Evolutionary conservation across 208 protist species (phyloP).

Genomic region (Crithidia fasciculata): DNA sequence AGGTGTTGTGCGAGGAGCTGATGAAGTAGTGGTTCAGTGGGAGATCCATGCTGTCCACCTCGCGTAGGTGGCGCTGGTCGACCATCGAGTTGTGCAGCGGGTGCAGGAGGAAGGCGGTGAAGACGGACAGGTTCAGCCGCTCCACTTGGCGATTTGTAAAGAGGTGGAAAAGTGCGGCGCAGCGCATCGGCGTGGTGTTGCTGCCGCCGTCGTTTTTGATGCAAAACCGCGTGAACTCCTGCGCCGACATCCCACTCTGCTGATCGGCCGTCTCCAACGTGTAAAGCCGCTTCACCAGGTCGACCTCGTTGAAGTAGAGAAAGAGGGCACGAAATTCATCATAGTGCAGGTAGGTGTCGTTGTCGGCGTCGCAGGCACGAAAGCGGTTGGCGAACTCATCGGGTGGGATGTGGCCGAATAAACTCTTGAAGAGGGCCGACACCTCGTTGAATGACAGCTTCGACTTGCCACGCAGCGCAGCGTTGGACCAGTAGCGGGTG

Average conservation of each 20-base stretch:
- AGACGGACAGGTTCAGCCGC: constrained; percentile 40
- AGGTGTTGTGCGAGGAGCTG: constrained; percentile 96
- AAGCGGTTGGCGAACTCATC: constrained; percentile 32
- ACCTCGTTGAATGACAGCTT: constrained; percentile 38
- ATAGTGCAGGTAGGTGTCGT: constrained; percentile 37
- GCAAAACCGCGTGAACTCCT: constrained; percentile 36
- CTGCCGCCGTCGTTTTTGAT: constrained; percentile 16
- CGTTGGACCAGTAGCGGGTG: constrained; percentile 26
- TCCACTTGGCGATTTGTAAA: constrained; percentile 33
- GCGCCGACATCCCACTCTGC: constrained; percentile 21
- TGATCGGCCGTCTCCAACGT: background rate
- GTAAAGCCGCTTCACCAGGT: constrained; percentile 17
- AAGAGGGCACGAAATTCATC: constrained; percentile 57
- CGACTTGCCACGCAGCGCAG: constrained; percentile 19
- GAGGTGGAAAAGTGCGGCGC: constrained; percentile 37
- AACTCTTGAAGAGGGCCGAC: constrained; percentile 23
- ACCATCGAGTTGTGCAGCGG: constrained; percentile 27
- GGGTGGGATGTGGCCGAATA: constrained; percentile 36
- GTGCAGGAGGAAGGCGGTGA: constrained; percentile 39
- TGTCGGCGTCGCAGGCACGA: constrained; percentile 32
- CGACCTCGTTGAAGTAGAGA: constrained; percentile 35
- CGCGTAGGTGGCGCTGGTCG: constrained; percentile 13
- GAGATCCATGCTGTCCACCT: constrained; percentile 77
- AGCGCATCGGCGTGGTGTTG: constrained; percentile 27
- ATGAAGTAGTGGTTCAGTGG: constrained; percentile 91